A percentile compares a stretch with the other conserved stretches of the same genome.
phyloP scores from a whole-genome alignment of 1,139 yeast genomes.

The Pichia sp. region DNA sequence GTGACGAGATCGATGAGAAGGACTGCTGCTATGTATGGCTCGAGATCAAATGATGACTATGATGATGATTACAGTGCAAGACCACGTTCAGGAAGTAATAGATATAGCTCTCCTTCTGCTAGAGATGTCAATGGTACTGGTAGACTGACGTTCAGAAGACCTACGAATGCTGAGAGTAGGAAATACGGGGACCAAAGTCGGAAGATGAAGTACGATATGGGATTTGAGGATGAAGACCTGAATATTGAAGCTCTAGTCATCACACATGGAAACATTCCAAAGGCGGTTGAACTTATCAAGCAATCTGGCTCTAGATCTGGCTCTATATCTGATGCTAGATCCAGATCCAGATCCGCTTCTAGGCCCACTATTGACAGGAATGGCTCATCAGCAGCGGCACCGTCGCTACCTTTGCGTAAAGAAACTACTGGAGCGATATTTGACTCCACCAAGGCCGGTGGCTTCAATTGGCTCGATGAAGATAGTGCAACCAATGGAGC shows the following conservation, averaged over 20 bases:
- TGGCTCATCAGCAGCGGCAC: slow-evolving; percentile 15
- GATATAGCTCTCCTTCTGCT: neutral
- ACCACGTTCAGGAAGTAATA: neutral
- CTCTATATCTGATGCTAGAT: neutral
- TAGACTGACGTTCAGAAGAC: slow-evolving; percentile 17
- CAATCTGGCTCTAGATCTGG: slow-evolving; percentile 21
- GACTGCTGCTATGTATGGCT: slow-evolving; percentile 9
- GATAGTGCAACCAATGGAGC: slow-evolving; percentile 16
- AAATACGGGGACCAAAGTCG: slow-evolving; percentile 35
- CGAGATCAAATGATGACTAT: slow-evolving; percentile 7
- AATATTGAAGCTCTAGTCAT: slow-evolving; percentile 44
- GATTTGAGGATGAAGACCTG: slow-evolving; percentile 41
- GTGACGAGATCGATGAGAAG: slow-evolving; percentile 19
- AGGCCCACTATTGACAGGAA: neutral
- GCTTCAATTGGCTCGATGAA: slow-evolving; percentile 31
- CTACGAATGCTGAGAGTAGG: slow-evolving; percentile 36
- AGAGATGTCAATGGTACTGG: slow-evolving; percentile 3
- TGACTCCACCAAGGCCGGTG: slow-evolving; percentile 25
- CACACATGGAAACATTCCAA: slow-evolving; percentile 41
- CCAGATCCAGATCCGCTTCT: neutral
- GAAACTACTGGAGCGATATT: slow-evolving; percentile 23
- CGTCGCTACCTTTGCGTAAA: slow-evolving; percentile 44
- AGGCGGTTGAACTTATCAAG: slow-evolving; percentile 42
- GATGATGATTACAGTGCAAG: slow-evolving; percentile 6
- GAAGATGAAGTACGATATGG: slow-evolving; percentile 36